phyloP scores from a whole-genome alignment of 2,329 filamentous ascomycete genomes.

The Diaporthe sp. region DNA sequence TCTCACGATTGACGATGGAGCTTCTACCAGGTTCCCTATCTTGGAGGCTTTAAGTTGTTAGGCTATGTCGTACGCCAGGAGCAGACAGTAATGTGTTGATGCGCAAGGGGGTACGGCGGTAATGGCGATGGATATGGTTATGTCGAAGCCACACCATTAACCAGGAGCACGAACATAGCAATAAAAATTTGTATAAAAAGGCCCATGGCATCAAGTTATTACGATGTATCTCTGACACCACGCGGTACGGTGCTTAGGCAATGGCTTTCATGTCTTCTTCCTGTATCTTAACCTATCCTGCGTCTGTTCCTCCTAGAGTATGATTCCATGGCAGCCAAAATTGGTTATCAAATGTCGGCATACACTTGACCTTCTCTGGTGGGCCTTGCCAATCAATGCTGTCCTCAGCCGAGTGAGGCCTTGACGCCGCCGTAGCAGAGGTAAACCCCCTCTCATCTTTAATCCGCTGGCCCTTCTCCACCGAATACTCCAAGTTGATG shows the following conservation, averaged over 20 bases:
- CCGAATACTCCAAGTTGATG: constrained; percentile 65
- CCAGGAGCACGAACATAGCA: too few relatives aligned
- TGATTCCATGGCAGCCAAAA: constrained; percentile 54
- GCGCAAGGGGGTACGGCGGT: too few relatives aligned
- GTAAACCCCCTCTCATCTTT: constrained; percentile 62
- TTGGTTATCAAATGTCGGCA: constrained; percentile 54
- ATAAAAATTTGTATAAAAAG: too few relatives aligned
- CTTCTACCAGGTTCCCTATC: too few relatives aligned
- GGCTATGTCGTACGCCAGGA: background rate
- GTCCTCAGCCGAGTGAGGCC: constrained; percentile 43
- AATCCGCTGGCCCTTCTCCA: constrained; percentile 55
- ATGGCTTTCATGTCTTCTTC: background rate
- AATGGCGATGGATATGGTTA: too few relatives aligned
- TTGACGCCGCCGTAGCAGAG: constrained; percentile 47
- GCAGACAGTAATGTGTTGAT: background rate
- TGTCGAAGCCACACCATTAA: too few relatives aligned
- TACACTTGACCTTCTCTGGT: constrained; percentile 58
- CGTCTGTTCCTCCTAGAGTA: background rate
- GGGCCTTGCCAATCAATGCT: constrained; percentile 56
- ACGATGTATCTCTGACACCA: background rate
- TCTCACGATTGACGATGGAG: too few relatives aligned
- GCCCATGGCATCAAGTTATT: background rate
- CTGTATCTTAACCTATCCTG: background rate
- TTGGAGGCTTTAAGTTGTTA: background rate
- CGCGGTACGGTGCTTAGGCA: background rate